Percentiles rank a stretch among this genome's conserved stretches.
phyloP scores from a whole-genome alignment of 129 eudicot genomes.

The Lactuca saligna region DNA sequence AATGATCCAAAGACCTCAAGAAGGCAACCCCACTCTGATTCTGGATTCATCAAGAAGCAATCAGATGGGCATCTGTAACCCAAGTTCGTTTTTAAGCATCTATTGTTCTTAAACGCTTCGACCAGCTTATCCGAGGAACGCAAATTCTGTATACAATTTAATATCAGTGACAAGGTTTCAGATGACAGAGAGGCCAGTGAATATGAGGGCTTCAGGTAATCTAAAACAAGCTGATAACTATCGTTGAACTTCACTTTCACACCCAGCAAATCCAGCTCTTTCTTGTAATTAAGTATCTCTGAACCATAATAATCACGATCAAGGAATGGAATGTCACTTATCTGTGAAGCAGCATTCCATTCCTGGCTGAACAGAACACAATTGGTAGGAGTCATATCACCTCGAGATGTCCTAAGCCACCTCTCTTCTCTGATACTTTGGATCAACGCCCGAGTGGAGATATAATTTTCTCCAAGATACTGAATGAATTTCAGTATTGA shows the following conservation, averaged over 20 bases:
- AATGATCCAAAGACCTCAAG: conserved; percentile 42
- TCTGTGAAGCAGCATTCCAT: conserved; percentile 50
- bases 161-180: conserved; percentile 26
- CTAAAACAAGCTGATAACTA: conserved; percentile 38
- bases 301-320: conserved; percentile 49
- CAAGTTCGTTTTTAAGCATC: conserved; percentile 41
- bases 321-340: conserved; percentile 51
- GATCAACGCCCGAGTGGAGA: conserved; percentile 27
- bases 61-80: conserved; percentile 49
- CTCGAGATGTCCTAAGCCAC: conserved; percentile 47
- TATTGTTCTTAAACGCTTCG: conserved; percentile 21
- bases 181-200: conserved; percentile 17
- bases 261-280: conserved; percentile 44
- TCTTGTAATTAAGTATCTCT: conserved; percentile 27
- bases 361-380: conserved; percentile 34
- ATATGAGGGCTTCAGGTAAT: conserved; percentile 35
- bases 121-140: conserved; percentile 34
- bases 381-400: conserved; percentile 37
- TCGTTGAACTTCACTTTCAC: conserved; percentile 33
- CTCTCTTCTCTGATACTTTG: conserved; percentile 20
- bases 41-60: conserved; percentile 39
- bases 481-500: conserved; percentile 46
- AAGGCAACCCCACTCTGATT: conserved; percentile 54
- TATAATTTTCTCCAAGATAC: conserved; percentile 32
- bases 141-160: conserved; percentile 29